phyloP scores from a whole-genome alignment of 2,329 filamentous ascomycete genomes.

The Fusarium sp. region DNA sequence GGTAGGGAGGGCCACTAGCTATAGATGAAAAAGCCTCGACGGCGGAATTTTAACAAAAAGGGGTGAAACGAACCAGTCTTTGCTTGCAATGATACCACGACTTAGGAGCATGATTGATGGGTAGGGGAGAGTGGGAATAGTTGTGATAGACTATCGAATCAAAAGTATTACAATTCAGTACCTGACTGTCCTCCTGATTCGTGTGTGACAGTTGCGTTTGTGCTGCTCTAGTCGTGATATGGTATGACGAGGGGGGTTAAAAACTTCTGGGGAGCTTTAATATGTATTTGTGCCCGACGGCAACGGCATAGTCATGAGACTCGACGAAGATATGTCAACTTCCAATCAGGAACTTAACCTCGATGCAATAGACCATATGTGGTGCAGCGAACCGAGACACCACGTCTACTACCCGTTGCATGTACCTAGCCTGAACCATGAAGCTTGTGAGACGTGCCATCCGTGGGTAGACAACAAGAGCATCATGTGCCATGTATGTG shows the following conservation, averaged over 20 bases:
- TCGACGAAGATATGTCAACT: not conserved
- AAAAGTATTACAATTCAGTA: slow-evolving; percentile 13
- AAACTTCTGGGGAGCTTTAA: no score
- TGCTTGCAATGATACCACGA: slow-evolving; percentile 46
- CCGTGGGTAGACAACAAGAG: slow-evolving; percentile 1
- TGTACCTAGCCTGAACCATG: not conserved
- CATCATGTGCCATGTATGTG: not conserved
- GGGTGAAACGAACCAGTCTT: slow-evolving; percentile 8
- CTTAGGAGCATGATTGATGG: slow-evolving; percentile 40
- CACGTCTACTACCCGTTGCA: not conserved
- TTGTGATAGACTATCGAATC: slow-evolving; percentile 29
- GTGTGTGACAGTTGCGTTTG: not conserved
- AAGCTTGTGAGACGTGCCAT: slow-evolving; percentile 23
- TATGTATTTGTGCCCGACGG: not conserved
- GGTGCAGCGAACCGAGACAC: slow-evolving; percentile 11
- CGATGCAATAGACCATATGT: slow-evolving; percentile 16
- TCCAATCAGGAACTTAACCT: slow-evolving; percentile 3
- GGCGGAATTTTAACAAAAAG: slow-evolving; percentile 22
- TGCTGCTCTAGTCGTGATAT: no score
- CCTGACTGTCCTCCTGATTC: not conserved
- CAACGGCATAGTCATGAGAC: not conserved
- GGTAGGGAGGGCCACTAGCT: not conserved
- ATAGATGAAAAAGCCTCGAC: slow-evolving; percentile 38
- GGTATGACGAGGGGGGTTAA: not conserved
- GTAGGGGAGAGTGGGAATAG: slow-evolving; percentile 8